phyloP scores from a whole-genome alignment of 352 stramenopile genomes.

The Phytopythium cucurbitacearum region DNA sequence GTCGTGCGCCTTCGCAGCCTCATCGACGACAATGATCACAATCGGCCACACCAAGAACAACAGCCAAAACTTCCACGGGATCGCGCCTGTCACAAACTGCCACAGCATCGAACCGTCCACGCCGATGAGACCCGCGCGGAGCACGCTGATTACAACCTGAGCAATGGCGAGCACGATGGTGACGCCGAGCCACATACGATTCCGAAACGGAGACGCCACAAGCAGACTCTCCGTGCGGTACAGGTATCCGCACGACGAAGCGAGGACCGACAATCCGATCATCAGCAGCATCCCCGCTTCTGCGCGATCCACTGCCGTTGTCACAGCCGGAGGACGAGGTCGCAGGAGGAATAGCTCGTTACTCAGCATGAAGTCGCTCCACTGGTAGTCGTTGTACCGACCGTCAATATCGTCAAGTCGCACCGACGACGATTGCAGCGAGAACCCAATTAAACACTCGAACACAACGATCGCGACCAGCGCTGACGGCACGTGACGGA shows the following conservation, averaged over 20 bases:
- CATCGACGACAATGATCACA: conserved; percentile 53
- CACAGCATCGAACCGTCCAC: conserved; percentile 46
- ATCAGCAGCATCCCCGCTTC: conserved; percentile 72
- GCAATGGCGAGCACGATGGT: conserved; percentile 32
- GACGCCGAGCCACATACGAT: conserved; percentile 55
- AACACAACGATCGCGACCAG: conserved; percentile 60
- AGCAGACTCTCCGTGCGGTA: conserved; percentile 79
- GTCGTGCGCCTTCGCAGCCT: conserved; percentile 73
- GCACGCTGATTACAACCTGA: conserved; percentile 40
- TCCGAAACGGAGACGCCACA: conserved; percentile 57
- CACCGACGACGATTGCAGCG: conserved; percentile 31
- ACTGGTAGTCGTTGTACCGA: conserved; percentile 32
- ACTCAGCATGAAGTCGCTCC: conserved; percentile 64
- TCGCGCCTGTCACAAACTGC: conserved; percentile 35
- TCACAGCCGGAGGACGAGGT: conserved; percentile 40
- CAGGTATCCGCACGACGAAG: conserved; percentile 69
- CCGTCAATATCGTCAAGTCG: conserved; percentile 2
- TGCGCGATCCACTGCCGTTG: conserved; percentile 61
- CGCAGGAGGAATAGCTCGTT: conserved; percentile 37
- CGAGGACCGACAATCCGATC: conserved; percentile 59
- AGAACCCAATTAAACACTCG: conserved; percentile 67
- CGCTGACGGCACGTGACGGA: conserved; percentile 61
- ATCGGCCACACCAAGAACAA: conserved; percentile 54
- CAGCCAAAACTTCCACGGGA: conserved; percentile 65
- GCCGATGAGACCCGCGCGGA: conserved; percentile 41